A percentile compares a stretch with the other conserved stretches of the same genome.
These are phyloP conservation scores for Macrotyloma uniflorum DNA, from an alignment of 306 rosid genomes.

Conservation along the genomic window DNA sequence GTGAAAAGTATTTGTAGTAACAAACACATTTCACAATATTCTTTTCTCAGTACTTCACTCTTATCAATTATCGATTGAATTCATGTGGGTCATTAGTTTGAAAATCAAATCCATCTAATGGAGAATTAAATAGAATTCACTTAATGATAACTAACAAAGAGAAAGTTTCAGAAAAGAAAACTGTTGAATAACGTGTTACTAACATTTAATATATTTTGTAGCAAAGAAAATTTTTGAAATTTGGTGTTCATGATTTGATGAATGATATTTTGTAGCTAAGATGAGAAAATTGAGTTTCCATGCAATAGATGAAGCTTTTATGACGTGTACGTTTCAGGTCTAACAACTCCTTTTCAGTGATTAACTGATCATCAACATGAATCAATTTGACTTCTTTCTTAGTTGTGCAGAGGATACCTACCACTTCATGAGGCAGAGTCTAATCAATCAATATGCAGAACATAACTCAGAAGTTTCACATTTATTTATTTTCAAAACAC, in stretches of 20 bases:
- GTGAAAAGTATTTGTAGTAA: no score
- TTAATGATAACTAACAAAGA: no score
- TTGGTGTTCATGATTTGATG: not conserved
- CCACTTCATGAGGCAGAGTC: not conserved
- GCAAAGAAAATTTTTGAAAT: not conserved
- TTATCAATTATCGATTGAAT: no score
- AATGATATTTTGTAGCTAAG: not conserved
- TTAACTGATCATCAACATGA: not conserved
- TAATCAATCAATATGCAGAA: slow-evolving; percentile 6
- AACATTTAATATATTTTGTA: no score
- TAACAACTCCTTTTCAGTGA: not conserved
- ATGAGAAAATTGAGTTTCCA: not conserved
- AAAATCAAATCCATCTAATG: no score
- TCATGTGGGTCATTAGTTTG: no score
- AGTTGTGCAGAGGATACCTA: no score
- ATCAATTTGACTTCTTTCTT: not conserved
- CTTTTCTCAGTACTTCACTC: no score
- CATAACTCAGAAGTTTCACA: not conserved
- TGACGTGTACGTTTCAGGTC: not conserved
- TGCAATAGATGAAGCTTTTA: not conserved
- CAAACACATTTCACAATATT: no score
- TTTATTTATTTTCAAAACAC: not conserved
- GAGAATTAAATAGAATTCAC: no score
- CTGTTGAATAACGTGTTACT: no score
- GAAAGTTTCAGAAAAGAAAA: no score